These are phyloP conservation scores for Sclerotiophoma versabilis DNA, from an alignment of 2,329 filamentous ascomycete genomes.

Conservation along the genomic window DNA sequence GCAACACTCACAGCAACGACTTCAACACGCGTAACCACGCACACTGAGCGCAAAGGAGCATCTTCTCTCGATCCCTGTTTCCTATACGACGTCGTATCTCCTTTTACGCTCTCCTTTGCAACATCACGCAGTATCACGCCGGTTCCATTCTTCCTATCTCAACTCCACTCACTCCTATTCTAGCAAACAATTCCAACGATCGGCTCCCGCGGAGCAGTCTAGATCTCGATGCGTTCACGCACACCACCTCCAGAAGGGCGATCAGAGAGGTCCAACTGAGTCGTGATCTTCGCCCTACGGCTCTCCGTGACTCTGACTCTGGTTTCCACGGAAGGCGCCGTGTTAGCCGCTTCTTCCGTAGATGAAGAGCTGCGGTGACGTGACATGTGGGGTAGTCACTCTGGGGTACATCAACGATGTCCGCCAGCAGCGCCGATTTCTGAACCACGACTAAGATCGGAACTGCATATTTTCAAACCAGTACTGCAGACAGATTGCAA, in stretches of 20 bases:
- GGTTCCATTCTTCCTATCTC: not conserved
- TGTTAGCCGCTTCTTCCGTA: slow-evolving; percentile 1
- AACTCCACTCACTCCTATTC: not conserved
- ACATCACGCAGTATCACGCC: not conserved
- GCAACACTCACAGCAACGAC: not conserved
- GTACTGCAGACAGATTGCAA: not conserved
- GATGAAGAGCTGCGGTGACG: not conserved
- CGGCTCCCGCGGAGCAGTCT: not conserved
- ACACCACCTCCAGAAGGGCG: no score
- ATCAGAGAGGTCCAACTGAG: no score
- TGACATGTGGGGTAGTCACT: slow-evolving; percentile 15
- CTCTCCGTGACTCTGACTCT: no score
- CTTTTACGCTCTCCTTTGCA: not conserved
- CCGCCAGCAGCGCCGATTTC: not conserved
- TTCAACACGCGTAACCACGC: not conserved
- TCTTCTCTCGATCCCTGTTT: not conserved
- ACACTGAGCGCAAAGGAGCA: not conserved
- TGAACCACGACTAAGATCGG: not conserved
- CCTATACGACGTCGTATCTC: not conserved
- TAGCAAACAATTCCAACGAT: not conserved
- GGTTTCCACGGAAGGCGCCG: no score
- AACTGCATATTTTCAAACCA: not conserved
- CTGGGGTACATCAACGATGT: slow-evolving; percentile 2
- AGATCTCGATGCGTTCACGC: slow-evolving; percentile 1
- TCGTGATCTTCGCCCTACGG: no score